Evolutionary conservation across 1,284 basidiomycete species (phyloP).

Genomic region (Ustilago lituana): DNA sequence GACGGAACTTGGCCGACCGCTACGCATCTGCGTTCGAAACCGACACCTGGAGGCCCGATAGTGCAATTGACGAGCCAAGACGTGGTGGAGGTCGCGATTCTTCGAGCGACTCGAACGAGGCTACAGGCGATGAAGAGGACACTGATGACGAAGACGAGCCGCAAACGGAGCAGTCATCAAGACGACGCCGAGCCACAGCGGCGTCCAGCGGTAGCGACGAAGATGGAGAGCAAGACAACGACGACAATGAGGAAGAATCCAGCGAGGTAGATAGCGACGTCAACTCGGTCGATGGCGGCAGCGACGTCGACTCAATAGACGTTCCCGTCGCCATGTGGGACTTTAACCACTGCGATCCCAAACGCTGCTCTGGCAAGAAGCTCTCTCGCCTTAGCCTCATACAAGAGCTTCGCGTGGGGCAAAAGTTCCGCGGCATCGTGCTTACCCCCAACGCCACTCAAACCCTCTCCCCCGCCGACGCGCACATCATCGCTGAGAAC

Average conservation of each 20-base stretch:
- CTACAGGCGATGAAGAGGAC: conserved; percentile 3
- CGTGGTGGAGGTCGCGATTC: not conserved
- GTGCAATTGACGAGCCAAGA: conserved; percentile 43
- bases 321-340: conserved; percentile 71
- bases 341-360: conserved; percentile 96
- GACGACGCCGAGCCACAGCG: conserved; percentile 7
- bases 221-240: conserved; percentile 8
- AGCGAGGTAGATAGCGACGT: conserved; percentile 31
- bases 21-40: conserved; percentile 37
- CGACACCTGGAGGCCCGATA: conserved; percentile 49
- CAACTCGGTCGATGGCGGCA: conserved; percentile 42
- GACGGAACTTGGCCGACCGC: conserved; percentile 26
- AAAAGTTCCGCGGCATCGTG: conserved; percentile 88
- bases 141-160: conserved; percentile 17
- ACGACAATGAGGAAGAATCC: conserved; percentile 13
- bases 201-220: conserved; percentile 6
- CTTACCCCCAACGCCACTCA: conserved; percentile 90
- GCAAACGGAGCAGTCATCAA: conserved; percentile 15
- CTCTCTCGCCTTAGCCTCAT: conserved; percentile 86
- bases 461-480: conserved; percentile 84
- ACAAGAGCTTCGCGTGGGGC: conserved; percentile 82
- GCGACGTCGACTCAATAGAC: conserved; percentile 38
- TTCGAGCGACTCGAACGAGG: conserved; percentile 9
- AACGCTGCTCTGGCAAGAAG: conserved; percentile 93
- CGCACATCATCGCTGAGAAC: conserved; percentile 77